Evolutionary conservation across 805 yeast genomes (phyloP).

Genomic region (Lachancea fermentati): DNA sequence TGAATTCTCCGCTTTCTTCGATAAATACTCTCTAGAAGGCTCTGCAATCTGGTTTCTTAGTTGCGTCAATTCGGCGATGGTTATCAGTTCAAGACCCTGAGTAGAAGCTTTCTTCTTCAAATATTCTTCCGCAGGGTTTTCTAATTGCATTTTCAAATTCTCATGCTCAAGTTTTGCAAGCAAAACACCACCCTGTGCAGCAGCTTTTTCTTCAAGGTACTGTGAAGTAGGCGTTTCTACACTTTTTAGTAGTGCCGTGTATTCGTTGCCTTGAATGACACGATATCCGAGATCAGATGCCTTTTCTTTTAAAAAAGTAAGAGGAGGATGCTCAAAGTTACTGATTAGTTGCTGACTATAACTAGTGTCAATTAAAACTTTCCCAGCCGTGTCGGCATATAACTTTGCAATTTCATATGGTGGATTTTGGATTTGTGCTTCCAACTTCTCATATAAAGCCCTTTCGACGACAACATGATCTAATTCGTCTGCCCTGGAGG

Average conservation of each 20-base stretch:
- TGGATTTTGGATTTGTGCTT: conserved; percentile 11
- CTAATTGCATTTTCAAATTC: conserved; percentile 4
- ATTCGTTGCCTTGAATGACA: conserved; percentile 6
- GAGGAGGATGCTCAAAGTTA: conserved; percentile 12
- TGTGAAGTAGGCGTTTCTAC: conserved; percentile 14
- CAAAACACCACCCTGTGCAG: conserved; percentile 13
- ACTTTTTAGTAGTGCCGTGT: conserved; percentile 3
- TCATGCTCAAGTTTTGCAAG: conserved; percentile 15
- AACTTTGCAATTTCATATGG: neutral
- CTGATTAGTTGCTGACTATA: conserved; percentile 9
- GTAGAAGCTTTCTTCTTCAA: conserved; percentile 10
- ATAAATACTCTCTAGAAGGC: conserved; percentile 23
- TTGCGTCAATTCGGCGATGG: conserved; percentile 9
- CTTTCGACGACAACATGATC: conserved; percentile 12
- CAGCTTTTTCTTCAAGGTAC: conserved; percentile 19
- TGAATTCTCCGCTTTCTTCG: conserved; percentile 22
- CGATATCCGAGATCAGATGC: conserved; percentile 15
- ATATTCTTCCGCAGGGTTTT: conserved; percentile 14
- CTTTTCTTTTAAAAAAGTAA: conserved; percentile 17
- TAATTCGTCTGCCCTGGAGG: conserved; percentile 10
- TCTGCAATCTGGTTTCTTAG: neutral
- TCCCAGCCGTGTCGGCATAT: neutral
- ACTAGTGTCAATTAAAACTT: neutral
- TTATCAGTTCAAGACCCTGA: conserved; percentile 16
- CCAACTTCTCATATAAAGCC: conserved; percentile 9